Conservation (phyloP, 2,329 filamentous ascomycete genomes). For the Pestalotiopsis sp. region DNA sequence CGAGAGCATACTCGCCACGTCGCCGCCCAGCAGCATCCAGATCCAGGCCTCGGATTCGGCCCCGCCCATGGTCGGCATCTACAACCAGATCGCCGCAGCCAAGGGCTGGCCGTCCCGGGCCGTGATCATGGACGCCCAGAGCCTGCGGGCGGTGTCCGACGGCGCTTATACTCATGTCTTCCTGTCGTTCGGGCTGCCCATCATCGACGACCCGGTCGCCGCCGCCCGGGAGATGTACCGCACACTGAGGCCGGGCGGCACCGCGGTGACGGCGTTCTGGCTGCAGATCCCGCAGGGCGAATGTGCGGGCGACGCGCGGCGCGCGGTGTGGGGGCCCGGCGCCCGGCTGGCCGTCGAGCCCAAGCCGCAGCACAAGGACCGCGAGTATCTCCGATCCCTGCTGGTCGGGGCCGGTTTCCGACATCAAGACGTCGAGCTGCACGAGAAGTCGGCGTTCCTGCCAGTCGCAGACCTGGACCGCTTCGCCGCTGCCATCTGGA, state of each 20-base stretch:
- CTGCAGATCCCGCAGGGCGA: conserved; percentile 23
- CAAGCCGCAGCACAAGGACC: conserved; percentile 20
- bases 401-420: conserved; percentile 20
- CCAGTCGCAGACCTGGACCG: conserved; percentile 18
- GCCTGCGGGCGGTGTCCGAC: conserved; percentile 19
- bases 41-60: conserved; percentile 17
- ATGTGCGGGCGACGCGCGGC: conserved; percentile 19
- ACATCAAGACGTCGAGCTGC: conserved; percentile 16
- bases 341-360: conserved; percentile 20
- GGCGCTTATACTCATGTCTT: conserved; percentile 21
- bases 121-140: conserved; percentile 22
- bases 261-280: conserved; percentile 23
- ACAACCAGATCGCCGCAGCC: conserved; percentile 18
- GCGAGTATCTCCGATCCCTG: not conserved
- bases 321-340: conserved; percentile 19
- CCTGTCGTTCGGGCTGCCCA: conserved; percentile 23
- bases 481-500: conserved; percentile 23
- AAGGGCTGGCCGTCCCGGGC: conserved; percentile 19
- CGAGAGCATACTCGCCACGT: conserved; percentile 12
- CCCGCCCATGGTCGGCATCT: conserved; percentile 18
- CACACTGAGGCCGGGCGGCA: conserved; percentile 22
- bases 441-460: conserved; percentile 20
- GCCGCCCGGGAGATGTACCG: conserved; percentile 21
- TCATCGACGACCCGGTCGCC: conserved; percentile 20
- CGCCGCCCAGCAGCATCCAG: conserved; percentile 9